Evolutionary conservation across 2,329 filamentous ascomycete species (phyloP), one percentile per base, ranked within the genome.

Genomic region (Emergomyces pasteurianus): DNA sequence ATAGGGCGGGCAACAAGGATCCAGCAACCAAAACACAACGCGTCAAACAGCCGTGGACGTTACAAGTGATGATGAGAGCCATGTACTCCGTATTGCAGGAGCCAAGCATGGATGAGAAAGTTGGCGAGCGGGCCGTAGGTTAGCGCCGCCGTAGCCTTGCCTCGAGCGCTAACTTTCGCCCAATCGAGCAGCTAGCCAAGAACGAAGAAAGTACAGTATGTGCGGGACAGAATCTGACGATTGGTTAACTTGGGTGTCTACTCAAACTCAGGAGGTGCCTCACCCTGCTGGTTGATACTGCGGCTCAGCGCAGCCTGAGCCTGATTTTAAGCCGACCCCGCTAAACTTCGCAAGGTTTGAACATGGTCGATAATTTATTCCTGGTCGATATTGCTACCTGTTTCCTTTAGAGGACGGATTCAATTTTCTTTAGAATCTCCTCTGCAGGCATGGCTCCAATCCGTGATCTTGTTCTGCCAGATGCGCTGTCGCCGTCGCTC

Each of bases 401-500:
- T 21, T 31, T 26, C n/a, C n/a, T 34, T 36, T 21, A 36, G 21
- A 4, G 16, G 16, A 53, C 28, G 36, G n/a, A 9, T 28, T 6
- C 18, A n/a, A 53, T 53, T n/a, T n/a, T 31, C 18, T 10, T 53
- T 28, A 36, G 28, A n/a, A 8, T 53, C 28, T 53, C n/a, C 50
- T 53, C 14, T 12, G 50, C 50, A 7, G 10, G 28, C 18, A 53
- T 31, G 31, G 28, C 28, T 9, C 31, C 16, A 0, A 36, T n/a
- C 9, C 23, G n/a, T 53, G 50, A 53, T 12, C 16, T 16, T 36
- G 18, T 10, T n/a, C 10, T 65, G 31, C 63, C 64, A 59, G 62
- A 63, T 49, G 58, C 63, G 21, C 31, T 23, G 23, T 66, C 65
- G 14, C 54, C 60, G 12, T 38, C 55, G 49, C 63, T 69, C 26